A percentile compares a stretch with the other conserved stretches of the same genome.
These are phyloP conservation scores for Solidago caesia DNA, from an alignment of 129 eudicot species.

Conservation along the genomic window DNA sequence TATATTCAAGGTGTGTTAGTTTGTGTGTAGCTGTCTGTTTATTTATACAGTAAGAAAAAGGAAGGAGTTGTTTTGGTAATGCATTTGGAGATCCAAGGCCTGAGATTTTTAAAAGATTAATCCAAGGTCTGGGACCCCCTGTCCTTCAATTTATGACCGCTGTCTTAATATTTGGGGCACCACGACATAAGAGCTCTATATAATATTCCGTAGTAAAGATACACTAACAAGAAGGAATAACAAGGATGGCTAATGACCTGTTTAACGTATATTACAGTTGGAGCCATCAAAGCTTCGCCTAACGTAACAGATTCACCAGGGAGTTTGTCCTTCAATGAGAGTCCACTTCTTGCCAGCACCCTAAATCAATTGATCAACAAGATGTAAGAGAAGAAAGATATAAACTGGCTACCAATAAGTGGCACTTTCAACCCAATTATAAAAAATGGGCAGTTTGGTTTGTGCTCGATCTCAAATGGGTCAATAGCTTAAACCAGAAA, in stretches of 20 bases:
- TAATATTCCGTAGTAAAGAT: too few species aligned
- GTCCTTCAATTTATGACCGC: too few species aligned
- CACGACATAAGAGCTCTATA: too few species aligned
- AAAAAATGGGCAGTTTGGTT: not conserved
- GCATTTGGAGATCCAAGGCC: too few species aligned
- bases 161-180: too few species aligned
- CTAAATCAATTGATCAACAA: slow-evolving; percentile 28
- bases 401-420: not conserved
- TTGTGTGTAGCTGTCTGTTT: too few species aligned
- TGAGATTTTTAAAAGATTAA: too few species aligned
- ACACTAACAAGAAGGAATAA: not conserved
- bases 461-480: not conserved
- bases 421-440: not conserved
- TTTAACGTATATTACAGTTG: slow-evolving; percentile 86
- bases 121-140: too few species aligned
- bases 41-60: not conserved
- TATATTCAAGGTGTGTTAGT: too few species aligned
- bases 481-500: not conserved
- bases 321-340: slow-evolving; percentile 66
- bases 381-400: not conserved
- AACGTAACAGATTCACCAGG: slow-evolving; percentile 63
- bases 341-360: slow-evolving; percentile 68
- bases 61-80: too few species aligned
- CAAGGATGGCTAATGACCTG: slow-evolving; percentile 44
- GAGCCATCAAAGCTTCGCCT: slow-evolving; percentile 90